Conservation (phyloP, 768 basidiomycete species). For the Lactarius hengduanensis region DNA sequence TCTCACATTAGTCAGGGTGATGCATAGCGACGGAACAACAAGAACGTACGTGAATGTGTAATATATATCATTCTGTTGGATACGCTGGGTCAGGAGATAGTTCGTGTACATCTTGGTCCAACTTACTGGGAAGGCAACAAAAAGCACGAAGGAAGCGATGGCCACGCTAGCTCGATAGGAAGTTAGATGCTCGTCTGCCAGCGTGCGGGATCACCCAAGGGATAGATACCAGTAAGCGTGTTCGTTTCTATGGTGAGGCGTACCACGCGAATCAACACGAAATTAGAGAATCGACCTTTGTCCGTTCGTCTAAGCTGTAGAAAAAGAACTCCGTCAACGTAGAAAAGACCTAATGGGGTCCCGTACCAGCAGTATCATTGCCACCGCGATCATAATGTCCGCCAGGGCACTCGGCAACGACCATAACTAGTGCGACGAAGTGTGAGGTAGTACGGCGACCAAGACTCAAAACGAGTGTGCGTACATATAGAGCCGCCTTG, state of each 20-base stretch:
- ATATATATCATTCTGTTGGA: slow-evolving; percentile 13
- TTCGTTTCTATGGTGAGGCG: slow-evolving; percentile 32
- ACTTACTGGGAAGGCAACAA: slow-evolving; percentile 12
- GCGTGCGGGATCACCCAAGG: too few species aligned
- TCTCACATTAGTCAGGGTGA: not conserved
- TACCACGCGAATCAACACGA: slow-evolving; percentile 17
- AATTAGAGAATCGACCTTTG: not conserved
- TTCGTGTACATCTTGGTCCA: not conserved
- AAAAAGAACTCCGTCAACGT: too few species aligned
- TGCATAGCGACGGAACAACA: not conserved
- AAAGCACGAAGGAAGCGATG: slow-evolving; percentile 13
- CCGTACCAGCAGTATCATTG: not conserved
- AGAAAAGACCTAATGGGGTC: not conserved
- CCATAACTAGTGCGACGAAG: not conserved
- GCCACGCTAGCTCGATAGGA: slow-evolving; percentile 9
- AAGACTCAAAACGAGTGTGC: not conserved
- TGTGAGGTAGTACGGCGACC: not conserved
- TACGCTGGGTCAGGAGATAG: not conserved
- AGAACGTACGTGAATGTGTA: slow-evolving; percentile 12
- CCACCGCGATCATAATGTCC: slow-evolving; percentile 6
- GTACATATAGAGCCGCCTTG: slow-evolving; percentile 2
- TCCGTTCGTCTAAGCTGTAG: not conserved
- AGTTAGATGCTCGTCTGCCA: not conserved
- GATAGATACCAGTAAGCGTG: slow-evolving; percentile 21
- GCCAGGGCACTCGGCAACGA: slow-evolving; percentile 2